Conservation (phyloP, 2,329 filamentous ascomycete genomes). For the Xylaria sp. region DNA sequence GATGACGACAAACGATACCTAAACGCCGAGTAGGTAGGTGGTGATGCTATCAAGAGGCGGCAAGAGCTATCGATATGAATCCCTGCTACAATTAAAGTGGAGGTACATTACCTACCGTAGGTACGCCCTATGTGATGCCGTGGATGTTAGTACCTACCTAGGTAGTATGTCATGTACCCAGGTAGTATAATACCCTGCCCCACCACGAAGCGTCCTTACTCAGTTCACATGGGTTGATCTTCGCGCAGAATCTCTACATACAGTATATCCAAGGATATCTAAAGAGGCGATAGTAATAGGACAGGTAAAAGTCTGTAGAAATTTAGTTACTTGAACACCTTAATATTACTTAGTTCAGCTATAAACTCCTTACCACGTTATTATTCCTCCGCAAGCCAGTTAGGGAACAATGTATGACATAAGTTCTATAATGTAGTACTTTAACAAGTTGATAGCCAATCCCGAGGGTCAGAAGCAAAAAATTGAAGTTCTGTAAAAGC, state of each 20-base stretch:
- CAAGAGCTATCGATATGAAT: slow-evolving; percentile 4
- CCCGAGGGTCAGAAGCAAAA: slow-evolving; percentile 21
- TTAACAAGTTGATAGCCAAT: slow-evolving; percentile 15
- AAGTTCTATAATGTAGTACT: slow-evolving; percentile 15
- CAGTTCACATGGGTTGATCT: too few relatives aligned
- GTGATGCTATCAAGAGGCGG: not conserved
- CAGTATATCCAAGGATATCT: not conserved
- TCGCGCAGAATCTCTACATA: too few relatives aligned
- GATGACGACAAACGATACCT: slow-evolving; percentile 12
- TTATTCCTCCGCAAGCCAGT: not conserved
- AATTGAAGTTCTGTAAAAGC: slow-evolving; percentile 25
- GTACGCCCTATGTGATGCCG: too few relatives aligned
- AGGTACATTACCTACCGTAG: not conserved
- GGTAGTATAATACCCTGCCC: too few relatives aligned
- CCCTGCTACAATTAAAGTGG: not conserved
- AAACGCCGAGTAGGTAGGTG: slow-evolving; percentile 1
- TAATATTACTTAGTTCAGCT: not conserved
- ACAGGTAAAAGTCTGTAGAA: not conserved
- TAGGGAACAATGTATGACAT: not conserved
- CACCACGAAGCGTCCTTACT: too few relatives aligned
- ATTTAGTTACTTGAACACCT: slow-evolving; percentile 11
- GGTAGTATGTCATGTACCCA: too few relatives aligned
- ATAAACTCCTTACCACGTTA: not conserved
- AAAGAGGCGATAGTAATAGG: not conserved
- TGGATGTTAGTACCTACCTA: too few relatives aligned